These are phyloP conservation scores for Bacterosira constricta DNA, from an alignment of 108 stramenopile genomes.

Conservation along the genomic window DNA sequence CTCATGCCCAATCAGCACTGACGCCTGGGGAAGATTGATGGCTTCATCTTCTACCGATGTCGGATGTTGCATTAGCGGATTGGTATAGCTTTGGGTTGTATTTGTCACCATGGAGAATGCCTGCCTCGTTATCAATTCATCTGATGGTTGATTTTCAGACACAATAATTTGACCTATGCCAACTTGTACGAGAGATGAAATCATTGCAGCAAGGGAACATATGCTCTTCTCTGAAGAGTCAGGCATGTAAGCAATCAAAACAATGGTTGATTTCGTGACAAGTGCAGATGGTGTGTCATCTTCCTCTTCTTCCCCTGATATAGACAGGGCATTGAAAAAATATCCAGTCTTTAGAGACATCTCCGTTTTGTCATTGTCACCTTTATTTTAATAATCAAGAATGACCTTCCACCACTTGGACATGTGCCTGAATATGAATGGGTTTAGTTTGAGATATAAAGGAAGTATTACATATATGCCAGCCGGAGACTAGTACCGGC, in stretches of 20 bases:
- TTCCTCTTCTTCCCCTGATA: not conserved
- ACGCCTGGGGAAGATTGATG: constrained; percentile 29
- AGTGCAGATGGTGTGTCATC: too few species aligned
- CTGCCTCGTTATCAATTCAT: constrained; percentile 9
- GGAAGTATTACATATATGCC: too few species aligned
- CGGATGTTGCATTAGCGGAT: constrained; percentile 1
- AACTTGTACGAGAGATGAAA: constrained; percentile 29
- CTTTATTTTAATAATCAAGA: not conserved
- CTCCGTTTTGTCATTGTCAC: constrained; percentile 6
- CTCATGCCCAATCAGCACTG: constrained; percentile 36
- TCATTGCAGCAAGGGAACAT: constrained; percentile 41
- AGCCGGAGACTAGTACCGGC: too few species aligned
- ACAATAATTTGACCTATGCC: constrained; percentile 52
- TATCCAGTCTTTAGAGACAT: constrained; percentile 3
- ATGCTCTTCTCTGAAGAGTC: not conserved
- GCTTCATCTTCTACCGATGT: too few species aligned
- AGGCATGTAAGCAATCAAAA: constrained; percentile 25
- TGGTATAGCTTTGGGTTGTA: not conserved
- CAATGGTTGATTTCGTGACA: constrained; percentile 23
- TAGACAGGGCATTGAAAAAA: not conserved
- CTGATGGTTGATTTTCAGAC: constrained; percentile 14
- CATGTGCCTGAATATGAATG: too few species aligned
- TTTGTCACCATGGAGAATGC: constrained; percentile 25
- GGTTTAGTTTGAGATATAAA: too few species aligned
- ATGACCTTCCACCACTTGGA: constrained; percentile 49